phyloP scores from a whole-genome alignment of 164 flowering plant species.

The Stephania yunnanensis region DNA sequence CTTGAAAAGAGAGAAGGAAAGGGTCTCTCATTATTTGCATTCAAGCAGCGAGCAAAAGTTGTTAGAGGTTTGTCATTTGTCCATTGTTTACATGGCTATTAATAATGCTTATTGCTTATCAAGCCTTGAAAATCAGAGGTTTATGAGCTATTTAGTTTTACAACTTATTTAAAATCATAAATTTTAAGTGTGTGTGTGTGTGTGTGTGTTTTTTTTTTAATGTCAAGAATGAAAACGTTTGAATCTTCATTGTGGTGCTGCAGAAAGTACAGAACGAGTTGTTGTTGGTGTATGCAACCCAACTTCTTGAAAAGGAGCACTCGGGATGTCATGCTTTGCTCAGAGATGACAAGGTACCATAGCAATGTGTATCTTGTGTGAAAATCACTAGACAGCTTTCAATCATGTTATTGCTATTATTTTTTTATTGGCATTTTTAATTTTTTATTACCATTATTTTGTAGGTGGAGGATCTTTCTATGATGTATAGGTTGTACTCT shows the following conservation, averaged over 20 bases:
- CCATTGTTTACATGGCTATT: background rate
- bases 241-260: background rate
- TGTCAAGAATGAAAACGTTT: background rate
- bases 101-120: background rate
- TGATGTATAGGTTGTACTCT: constrained; percentile 83
- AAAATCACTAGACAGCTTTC: background rate
- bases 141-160: background rate
- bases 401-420: background rate
- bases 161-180: no score
- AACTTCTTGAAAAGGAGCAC: constrained; percentile 85
- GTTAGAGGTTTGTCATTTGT: constrained; percentile 53
- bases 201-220: background rate
- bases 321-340: constrained; percentile 93
- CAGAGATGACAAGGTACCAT: constrained; percentile 79
- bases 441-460: background rate
- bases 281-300: constrained; percentile 43
- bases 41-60: constrained; percentile 70
- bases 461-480: constrained; percentile 72
- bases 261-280: constrained; percentile 35
- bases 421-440: background rate
- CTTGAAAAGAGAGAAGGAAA: constrained; percentile 72
- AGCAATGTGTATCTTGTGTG: background rate
- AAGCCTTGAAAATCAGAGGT: background rate
- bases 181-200: no score
- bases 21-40: constrained; percentile 76